Evolutionary conservation across 2,329 filamentous ascomycete genomes (phyloP), one percentile per base, ranked within the genome.

Genomic region (Proliferodiscus dingleyae): DNA sequence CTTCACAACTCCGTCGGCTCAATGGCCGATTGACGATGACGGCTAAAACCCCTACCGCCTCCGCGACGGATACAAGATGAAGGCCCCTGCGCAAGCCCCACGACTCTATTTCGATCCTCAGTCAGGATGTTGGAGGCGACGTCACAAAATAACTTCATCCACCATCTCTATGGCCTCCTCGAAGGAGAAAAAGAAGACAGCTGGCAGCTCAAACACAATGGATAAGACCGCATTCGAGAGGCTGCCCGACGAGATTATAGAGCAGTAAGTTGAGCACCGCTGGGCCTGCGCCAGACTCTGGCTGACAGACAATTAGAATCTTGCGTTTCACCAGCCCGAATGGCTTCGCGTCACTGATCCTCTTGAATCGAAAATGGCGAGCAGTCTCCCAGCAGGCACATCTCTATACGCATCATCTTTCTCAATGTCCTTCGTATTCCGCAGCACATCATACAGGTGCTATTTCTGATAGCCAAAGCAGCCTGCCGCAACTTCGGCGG

Each of bases 171-270:
- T 42, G 13, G n/a, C n/a, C n/a, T 37, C 41, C 37, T 24, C 26
- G n/a, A 36, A 51, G 21, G 50, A 46, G 34, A 23, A 42, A 16
- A 52, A 53, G 32, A 51, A 46, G 30, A 40, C 44, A 36, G 19
- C 32, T 4, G 26, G 16, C n/a, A 38, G 49, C 26, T 38, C 41
- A 16, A 37, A 10, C n/a, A 9, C 37, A n/a, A 50, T 42, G 44
- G 41, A 49, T 30, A 53, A 28, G 2, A 32, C 38, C 2, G 53
- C 57, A 26, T 79, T 84, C 55, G 70, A 75, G 28, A 71, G 68
- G 37, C 69, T 86, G 9, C 82, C 82, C 5, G 78, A 83, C 63
- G 81, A 85, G 63, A 85, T 86, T 48, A 83, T 86, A 55, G 69
- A 83, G 60, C 79, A 84, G 82, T 85, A 67, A 64, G 77, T 66